phyloP scores from a whole-genome alignment of 1,284 basidiomycete genomes.

The Exsudoporus floridanus region DNA sequence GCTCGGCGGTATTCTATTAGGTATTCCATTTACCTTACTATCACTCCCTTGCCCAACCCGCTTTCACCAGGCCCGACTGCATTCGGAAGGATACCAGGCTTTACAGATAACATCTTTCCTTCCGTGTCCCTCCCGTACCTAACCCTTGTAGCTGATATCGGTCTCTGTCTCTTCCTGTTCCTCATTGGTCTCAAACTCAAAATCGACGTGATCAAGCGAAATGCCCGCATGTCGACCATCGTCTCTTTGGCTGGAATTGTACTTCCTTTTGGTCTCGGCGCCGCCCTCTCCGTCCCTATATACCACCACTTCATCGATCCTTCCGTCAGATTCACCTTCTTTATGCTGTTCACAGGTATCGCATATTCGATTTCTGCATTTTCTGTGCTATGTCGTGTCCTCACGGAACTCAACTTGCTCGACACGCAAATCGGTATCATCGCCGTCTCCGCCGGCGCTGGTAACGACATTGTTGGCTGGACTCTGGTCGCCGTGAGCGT shows the following conservation, averaged over 20 bases:
- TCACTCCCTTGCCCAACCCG: not conserved
- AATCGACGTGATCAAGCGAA: constrained; percentile 71
- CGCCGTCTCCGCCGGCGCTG: constrained; percentile 90
- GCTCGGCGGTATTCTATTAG: constrained; percentile 68
- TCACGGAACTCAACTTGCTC: constrained; percentile 80
- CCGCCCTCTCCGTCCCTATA: constrained; percentile 79
- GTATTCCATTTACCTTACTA: constrained; percentile 22
- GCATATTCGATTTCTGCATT: constrained; percentile 93
- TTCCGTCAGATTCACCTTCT: constrained; percentile 74
- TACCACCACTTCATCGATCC: constrained; percentile 68
- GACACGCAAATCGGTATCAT: constrained; percentile 92
- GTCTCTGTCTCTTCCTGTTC: constrained; percentile 88
- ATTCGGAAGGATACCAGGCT: constrained; percentile 35
- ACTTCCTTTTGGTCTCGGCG: constrained; percentile 83
- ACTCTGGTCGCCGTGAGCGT: constrained; percentile 79
- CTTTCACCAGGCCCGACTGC: constrained; percentile 56
- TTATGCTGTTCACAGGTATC: constrained; percentile 92
- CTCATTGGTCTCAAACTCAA: constrained; percentile 90
- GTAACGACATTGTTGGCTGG: constrained; percentile 85
- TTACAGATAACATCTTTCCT: constrained; percentile 68
- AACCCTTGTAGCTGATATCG: constrained; percentile 82
- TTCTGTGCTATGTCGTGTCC: constrained; percentile 87
- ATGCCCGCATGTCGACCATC: constrained; percentile 62
- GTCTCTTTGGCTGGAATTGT: constrained; percentile 69
- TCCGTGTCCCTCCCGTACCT: constrained; percentile 68